A percentile compares a stretch with the other conserved stretches of the same genome.
Evolutionary conservation across 805 yeast species (phyloP).

Genomic region (Nakazawaea ernobii): DNA sequence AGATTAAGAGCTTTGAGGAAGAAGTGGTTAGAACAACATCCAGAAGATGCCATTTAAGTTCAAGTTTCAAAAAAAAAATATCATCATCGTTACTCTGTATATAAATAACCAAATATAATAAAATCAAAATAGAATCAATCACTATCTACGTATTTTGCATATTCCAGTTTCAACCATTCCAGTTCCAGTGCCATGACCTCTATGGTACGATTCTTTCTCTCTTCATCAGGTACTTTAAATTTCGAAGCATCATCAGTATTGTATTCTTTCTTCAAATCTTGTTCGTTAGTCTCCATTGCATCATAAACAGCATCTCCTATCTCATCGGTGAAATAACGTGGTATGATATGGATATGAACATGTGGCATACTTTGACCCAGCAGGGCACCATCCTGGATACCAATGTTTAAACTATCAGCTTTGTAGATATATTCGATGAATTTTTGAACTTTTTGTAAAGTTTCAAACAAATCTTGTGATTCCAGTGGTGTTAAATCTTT

Average conservation of each 20-base stretch:
- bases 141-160: slow-evolving; percentile 23
- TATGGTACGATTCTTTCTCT: slow-evolving; percentile 49
- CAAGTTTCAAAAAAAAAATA: too few species aligned
- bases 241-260: slow-evolving; percentile 21
- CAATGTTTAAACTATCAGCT: slow-evolving; percentile 82
- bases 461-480: slow-evolving; percentile 66
- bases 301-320: slow-evolving; percentile 69
- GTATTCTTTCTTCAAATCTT: slow-evolving; percentile 36
- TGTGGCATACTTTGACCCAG: slow-evolving; percentile 98
- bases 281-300: slow-evolving; percentile 51
- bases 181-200: slow-evolving; percentile 77
- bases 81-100: neutral
- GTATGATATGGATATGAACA: slow-evolving; percentile 89
- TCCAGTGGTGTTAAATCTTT: slow-evolving; percentile 71
- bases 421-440: slow-evolving; percentile 62
- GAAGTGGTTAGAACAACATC: slow-evolving; percentile 12
- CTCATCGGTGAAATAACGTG: slow-evolving; percentile 59
- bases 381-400: slow-evolving; percentile 94
- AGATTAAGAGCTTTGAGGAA: slow-evolving; percentile 26
- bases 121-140: neutral
- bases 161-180: slow-evolving; percentile 36
- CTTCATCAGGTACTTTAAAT: slow-evolving; percentile 38
- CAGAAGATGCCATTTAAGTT: slow-evolving; percentile 9
- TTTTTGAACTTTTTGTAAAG: slow-evolving; percentile 64
- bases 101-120: too few species aligned